Conservation (phyloP, 2,329 filamentous ascomycete species). For the Thermothelomyces thermophilus region DNA sequence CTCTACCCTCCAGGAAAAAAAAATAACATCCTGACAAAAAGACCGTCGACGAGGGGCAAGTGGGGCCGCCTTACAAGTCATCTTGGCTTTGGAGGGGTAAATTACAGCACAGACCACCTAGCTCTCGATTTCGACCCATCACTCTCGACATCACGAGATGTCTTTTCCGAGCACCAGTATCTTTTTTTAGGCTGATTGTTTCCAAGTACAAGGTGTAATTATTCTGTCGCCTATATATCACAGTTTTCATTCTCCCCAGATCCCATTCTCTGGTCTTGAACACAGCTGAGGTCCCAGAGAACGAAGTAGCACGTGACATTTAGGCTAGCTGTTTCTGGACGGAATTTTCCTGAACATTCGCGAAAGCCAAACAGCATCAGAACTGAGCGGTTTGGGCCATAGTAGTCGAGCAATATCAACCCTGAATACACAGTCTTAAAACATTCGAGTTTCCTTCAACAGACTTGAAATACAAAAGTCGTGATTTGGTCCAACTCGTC, state of each 20-base stretch:
- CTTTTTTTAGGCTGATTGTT: background rate
- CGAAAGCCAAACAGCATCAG: constrained; percentile 21
- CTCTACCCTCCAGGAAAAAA: too few relatives aligned
- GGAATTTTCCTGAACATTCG: constrained; percentile 34
- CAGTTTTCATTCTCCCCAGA: background rate
- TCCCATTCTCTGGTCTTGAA: background rate
- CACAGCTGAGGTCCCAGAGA: background rate
- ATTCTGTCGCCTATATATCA: background rate
- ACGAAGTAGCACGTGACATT: constrained; percentile 3
- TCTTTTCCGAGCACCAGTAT: too few relatives aligned
- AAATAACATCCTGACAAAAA: too few relatives aligned
- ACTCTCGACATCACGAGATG: too few relatives aligned
- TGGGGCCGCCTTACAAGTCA: constrained; percentile 21
- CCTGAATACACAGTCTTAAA: too few relatives aligned
- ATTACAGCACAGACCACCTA: constrained; percentile 16
- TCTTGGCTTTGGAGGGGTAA: constrained; percentile 23
- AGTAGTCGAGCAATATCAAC: constrained; percentile 2
- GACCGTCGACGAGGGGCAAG: constrained; percentile 24
- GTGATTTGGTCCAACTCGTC: background rate
- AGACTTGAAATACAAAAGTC: background rate
- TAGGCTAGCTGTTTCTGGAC: constrained; percentile 26
- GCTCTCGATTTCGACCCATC: too few relatives aligned
- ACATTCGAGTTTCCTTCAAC: background rate
- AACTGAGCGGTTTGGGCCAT: constrained; percentile 9
- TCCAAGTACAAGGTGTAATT: background rate